Evolutionary conservation across 768 basidiomycete species (phyloP), one percentile per base, ranked within the genome.

Genomic region (Terana coerulea): DNA sequence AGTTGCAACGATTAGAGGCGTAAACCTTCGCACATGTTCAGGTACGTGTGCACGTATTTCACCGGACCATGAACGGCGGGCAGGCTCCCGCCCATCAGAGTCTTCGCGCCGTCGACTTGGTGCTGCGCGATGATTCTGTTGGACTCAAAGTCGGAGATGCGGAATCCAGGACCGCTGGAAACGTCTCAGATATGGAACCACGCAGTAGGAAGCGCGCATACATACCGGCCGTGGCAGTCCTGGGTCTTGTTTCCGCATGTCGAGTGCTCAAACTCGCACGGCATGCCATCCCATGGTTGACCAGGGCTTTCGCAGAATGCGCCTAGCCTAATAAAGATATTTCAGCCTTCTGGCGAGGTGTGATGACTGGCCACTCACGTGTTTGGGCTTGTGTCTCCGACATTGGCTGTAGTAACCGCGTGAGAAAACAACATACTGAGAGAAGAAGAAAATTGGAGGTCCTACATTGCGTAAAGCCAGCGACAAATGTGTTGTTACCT

Each of bases 301-400:
- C 88, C 89, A 5, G 87, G 88, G 49, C 81, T 83, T 62, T 91
- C 83, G 61, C 89, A 91, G 67, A 82, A 85, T 2, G 88, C 83
- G 4, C 87, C 87, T 11, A 71, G 77, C n/a, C n/a, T n/a, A n/a
- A n/a, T n/a, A n/a, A n/a, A n/a, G n/a, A n/a, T n/a, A n/a, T n/a
- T n/a, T n/a, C n/a, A n/a, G n/a, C n/a, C n/a, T n/a, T n/a, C n/a
- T n/a, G n/a, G 11, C 9, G 36, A 17, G 43, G 29, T 17, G 6
- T 28, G 33, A 25, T 10, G 42, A 35, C 39, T 33, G 33, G 15
- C 25, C 6, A 73, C 84, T 62, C 52, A 88, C 84, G 84, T 88
- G 63, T 91, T 90, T 11, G 88, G 88, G 55, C 76, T 86, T 25
- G 84, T 86, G 61, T 88, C 86, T 3, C 88, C 86, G 36, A 90